phyloP scores from a whole-genome alignment of 345 rosid genomes.

The Odontarrhena argentea region DNA sequence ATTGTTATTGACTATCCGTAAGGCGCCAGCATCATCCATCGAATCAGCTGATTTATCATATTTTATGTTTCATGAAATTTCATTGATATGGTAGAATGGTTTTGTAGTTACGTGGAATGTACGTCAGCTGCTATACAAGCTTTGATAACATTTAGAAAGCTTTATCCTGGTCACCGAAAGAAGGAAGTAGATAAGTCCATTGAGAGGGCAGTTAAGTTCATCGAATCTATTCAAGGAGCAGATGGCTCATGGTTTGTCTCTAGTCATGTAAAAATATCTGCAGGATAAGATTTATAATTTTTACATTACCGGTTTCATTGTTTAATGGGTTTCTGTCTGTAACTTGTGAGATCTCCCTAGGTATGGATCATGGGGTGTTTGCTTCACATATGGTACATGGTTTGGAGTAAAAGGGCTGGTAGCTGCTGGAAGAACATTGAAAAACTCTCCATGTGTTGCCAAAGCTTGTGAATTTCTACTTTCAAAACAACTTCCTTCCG shows the following conservation, averaged over 20 bases:
- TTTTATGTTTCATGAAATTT: slow-evolving; percentile 14
- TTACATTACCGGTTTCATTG: neutral
- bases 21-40: slow-evolving; percentile 44
- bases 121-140: slow-evolving; percentile 95
- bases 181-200: slow-evolving; percentile 78
- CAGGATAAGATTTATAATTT: neutral
- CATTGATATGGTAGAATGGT: slow-evolving; percentile 28
- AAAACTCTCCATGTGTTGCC: slow-evolving; percentile 56
- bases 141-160: slow-evolving; percentile 63
- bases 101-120: slow-evolving; percentile 83
- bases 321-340: slow-evolving; percentile 10
- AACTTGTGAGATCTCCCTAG: slow-evolving; percentile 41
- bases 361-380: slow-evolving; percentile 97
- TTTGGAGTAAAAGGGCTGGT: slow-evolving; percentile 78
- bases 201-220: slow-evolving; percentile 60
- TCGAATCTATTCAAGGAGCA: slow-evolving; percentile 68
- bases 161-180: slow-evolving; percentile 73
- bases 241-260: slow-evolving; percentile 94
- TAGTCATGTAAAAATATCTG: slow-evolving; percentile 13
- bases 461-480: slow-evolving; percentile 86
- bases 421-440: slow-evolving; percentile 72
- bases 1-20: slow-evolving; percentile 96
- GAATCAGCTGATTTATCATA: slow-evolving; percentile 2
- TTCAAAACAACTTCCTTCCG: slow-evolving; percentile 79
- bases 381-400: slow-evolving; percentile 87